Percentiles rank a stretch among this genome's conserved stretches.
These are phyloP conservation scores for Phytophthora kernoviae DNA, from an alignment of 352 stramenopile genomes.

Conservation along the genomic window DNA sequence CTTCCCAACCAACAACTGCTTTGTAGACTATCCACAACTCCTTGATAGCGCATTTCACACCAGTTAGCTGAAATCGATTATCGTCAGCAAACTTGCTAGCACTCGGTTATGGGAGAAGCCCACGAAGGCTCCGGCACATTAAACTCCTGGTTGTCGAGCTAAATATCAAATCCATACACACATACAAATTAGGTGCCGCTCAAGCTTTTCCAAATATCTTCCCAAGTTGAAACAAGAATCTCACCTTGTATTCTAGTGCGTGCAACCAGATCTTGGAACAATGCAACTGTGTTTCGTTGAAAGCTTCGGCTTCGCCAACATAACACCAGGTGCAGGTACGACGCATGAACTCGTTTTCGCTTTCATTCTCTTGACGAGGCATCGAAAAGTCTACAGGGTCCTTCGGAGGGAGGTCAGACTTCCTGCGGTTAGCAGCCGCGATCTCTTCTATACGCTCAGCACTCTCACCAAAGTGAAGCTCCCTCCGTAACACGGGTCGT, in stretches of 20 bases:
- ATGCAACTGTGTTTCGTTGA: slow-evolving; percentile 86
- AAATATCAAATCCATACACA: slow-evolving; percentile 9
- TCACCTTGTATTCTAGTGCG: slow-evolving; percentile 87
- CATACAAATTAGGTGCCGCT: slow-evolving; percentile 18
- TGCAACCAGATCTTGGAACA: slow-evolving; percentile 89
- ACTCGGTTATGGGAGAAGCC: slow-evolving; percentile 47
- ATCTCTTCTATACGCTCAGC: slow-evolving; percentile 51
- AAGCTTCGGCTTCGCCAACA: slow-evolving; percentile 63
- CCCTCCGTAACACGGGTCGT: slow-evolving; percentile 97
- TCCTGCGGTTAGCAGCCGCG: slow-evolving; percentile 40
- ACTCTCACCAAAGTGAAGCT: slow-evolving; percentile 91
- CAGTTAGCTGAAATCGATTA: slow-evolving; percentile 5
- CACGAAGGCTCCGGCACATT: slow-evolving; percentile 62
- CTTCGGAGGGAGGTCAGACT: slow-evolving; percentile 38
- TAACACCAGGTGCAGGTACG: slow-evolving; percentile 83
- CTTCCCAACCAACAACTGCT: slow-evolving; percentile 76
- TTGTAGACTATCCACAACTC: slow-evolving; percentile 70
- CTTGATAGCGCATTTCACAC: slow-evolving; percentile 68
- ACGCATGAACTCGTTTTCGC: slow-evolving; percentile 73
- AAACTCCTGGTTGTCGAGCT: slow-evolving; percentile 79
- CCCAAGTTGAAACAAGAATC: slow-evolving; percentile 8
- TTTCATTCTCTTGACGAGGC: slow-evolving; percentile 60
- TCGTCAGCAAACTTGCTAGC: slow-evolving; percentile 25
- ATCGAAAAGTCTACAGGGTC: slow-evolving; percentile 61
- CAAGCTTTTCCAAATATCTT: not conserved